A percentile compares a stretch with the other conserved stretches of the same genome.
Conservation (phyloP, 257 asterid genomes). For the Lavandula angustifolia region DNA sequence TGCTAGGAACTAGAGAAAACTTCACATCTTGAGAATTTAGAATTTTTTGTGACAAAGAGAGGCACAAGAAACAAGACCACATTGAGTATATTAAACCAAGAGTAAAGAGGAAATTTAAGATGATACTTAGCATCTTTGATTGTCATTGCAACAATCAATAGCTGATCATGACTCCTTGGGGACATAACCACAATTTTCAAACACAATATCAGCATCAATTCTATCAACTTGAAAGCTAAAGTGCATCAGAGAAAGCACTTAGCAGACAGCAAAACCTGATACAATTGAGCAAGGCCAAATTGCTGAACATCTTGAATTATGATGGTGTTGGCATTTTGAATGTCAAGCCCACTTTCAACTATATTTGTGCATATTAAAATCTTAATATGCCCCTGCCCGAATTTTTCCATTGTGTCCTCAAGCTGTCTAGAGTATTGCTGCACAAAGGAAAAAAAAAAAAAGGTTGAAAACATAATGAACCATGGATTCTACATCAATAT, state of each 20-base stretch:
- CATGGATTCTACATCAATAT: slow-evolving; percentile 21
- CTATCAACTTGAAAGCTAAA: slow-evolving; percentile 18
- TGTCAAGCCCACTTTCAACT: slow-evolving; percentile 98
- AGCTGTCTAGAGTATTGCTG: slow-evolving; percentile 98
- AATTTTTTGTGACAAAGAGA: not conserved
- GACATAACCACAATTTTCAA: slow-evolving; percentile 9
- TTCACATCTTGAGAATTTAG: not conserved
- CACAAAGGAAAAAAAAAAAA: slow-evolving; percentile 24
- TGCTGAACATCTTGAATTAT: slow-evolving; percentile 93
- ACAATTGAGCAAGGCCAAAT: slow-evolving; percentile 96
- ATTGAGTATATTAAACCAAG: slow-evolving; percentile 2
- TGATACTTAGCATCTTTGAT: slow-evolving; percentile 1
- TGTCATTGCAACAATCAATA: not conserved
- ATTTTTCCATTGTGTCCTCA: slow-evolving; percentile 94
- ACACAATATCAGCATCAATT: slow-evolving; percentile 11
- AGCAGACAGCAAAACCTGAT: slow-evolving; percentile 67
- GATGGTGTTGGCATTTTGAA: slow-evolving; percentile 94
- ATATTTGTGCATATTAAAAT: slow-evolving; percentile 94
- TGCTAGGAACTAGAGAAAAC: not conserved
- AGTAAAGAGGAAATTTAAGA: not conserved
- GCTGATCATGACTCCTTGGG: not conserved
- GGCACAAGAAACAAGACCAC: not conserved
- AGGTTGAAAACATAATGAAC: slow-evolving; percentile 16
- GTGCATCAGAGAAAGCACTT: slow-evolving; percentile 20
- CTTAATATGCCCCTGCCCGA: slow-evolving; percentile 71